phyloP scores from a whole-genome alignment of 78 protist genomes.

The Chrysochromulina tobinii region DNA sequence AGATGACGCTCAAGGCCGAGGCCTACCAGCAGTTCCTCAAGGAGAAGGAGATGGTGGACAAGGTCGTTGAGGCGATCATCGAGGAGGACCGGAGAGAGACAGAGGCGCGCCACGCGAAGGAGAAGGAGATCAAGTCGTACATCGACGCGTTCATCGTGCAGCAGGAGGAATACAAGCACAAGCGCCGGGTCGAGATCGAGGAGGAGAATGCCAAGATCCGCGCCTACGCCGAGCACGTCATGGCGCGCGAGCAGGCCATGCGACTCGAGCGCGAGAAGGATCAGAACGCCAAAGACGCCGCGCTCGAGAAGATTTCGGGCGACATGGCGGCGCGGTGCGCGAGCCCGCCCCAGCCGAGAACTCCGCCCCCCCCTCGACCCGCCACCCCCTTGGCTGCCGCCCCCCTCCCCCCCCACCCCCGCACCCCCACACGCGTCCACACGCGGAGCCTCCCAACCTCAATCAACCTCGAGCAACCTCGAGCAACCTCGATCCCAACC shows the following conservation, averaged over 20 bases:
- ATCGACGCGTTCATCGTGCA: constrained; percentile 9
- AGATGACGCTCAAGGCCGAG: not conserved
- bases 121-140: constrained; percentile 15
- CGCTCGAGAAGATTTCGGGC: constrained; percentile 10
- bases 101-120: constrained; percentile 6
- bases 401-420: no score
- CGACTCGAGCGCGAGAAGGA: not conserved
- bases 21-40: constrained; percentile 45
- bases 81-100: constrained; percentile 36
- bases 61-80: not conserved
- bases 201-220: constrained; percentile 42
- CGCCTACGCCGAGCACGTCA: not conserved
- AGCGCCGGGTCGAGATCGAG: constrained; percentile 23
- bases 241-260: not conserved
- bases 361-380: no score
- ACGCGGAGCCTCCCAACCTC: no score
- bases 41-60: constrained; percentile 48
- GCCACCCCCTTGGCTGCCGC: no score
- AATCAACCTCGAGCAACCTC: no score
- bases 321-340: not conserved
- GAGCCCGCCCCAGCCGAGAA: no score
- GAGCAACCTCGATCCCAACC: no score
- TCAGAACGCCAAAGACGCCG: not conserved
- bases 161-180: constrained; percentile 28
- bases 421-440: no score